These are phyloP conservation scores for Gossypium trilobum DNA, from an alignment of 441 rosid species.

Conservation along the genomic window DNA sequence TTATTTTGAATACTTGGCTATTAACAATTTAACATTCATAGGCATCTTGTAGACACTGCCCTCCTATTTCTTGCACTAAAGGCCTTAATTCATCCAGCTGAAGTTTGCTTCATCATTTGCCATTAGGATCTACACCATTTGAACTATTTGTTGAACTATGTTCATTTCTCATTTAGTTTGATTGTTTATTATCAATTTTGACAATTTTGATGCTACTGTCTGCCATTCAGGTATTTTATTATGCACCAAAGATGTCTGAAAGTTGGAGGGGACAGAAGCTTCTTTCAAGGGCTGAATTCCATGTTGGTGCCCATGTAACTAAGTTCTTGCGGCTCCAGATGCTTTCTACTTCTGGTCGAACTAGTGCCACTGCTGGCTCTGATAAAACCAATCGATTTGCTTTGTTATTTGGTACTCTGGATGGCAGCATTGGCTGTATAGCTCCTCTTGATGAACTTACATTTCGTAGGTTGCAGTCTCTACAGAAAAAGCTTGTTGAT, in stretches of 20 bases:
- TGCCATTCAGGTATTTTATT: constrained; percentile 67
- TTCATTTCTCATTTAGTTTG: neutral
- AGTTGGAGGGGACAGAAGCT: constrained; percentile 98
- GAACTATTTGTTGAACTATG: neutral
- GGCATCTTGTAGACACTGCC: neutral
- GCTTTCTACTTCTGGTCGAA: constrained; percentile 56
- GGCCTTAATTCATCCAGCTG: neutral
- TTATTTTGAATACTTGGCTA: neutral
- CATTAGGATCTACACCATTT: neutral
- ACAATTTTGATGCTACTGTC: constrained; percentile 8
- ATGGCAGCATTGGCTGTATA: constrained; percentile 87
- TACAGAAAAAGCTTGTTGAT: constrained; percentile 84
- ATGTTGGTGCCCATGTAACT: constrained; percentile 78
- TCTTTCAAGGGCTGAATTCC: constrained; percentile 93
- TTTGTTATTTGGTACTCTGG: constrained; percentile 78
- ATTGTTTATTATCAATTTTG: neutral
- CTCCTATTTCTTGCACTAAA: neutral
- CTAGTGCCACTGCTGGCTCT: constrained; percentile 43
- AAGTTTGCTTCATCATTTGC: neutral
- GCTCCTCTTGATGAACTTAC: constrained; percentile 94
- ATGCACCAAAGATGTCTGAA: constrained; percentile 91
- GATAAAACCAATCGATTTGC: constrained; percentile 93
- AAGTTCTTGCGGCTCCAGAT: constrained; percentile 86
- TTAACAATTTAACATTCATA: neutral
- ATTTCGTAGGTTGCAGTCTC: constrained; percentile 88